Evolutionary conservation across 1,284 basidiomycete species (phyloP).

Genomic region (Ceraceosorus guamensis): DNA sequence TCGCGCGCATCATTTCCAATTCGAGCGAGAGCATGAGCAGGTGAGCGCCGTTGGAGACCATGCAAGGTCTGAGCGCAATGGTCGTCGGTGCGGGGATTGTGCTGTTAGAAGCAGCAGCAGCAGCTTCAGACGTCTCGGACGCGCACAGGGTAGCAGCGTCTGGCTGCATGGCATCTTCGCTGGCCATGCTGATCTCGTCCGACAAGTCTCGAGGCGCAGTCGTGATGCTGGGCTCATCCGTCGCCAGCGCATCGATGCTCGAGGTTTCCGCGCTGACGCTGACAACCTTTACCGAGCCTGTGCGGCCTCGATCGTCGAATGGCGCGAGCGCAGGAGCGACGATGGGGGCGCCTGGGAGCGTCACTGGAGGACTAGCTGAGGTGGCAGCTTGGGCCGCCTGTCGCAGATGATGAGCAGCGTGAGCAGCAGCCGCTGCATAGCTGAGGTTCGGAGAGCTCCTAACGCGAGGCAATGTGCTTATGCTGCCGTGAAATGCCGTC

Average conservation of each 20-base stretch:
- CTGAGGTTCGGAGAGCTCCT: conserved; percentile 27
- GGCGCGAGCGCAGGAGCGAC: too few species aligned
- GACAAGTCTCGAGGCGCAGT: too few species aligned
- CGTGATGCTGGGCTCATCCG: too few species aligned
- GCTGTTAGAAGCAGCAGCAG: neutral
- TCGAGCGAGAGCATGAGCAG: conserved; percentile 45
- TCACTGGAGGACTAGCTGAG: too few species aligned
- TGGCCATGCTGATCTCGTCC: too few species aligned
- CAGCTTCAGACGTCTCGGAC: too few species aligned
- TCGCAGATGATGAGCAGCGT: neutral
- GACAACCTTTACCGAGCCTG: conserved; percentile 12
- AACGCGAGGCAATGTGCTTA: conserved; percentile 17
- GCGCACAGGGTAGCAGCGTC: too few species aligned
- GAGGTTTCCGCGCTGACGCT: conserved; percentile 1
- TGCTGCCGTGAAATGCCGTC: neutral
- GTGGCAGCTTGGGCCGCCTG: neutral
- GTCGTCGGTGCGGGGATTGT: neutral
- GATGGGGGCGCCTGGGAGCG: too few species aligned
- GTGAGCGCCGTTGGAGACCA: conserved; percentile 41
- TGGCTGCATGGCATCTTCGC: too few species aligned
- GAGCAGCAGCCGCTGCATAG: conserved; percentile 5
- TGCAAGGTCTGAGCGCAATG: conserved; percentile 16
- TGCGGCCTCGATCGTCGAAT: conserved; percentile 3
- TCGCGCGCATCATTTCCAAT: conserved; percentile 44
- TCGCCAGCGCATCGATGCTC: too few species aligned